phyloP scores from a whole-genome alignment of 805 yeast genomes.

The Sugiyamaella floridensis region DNA sequence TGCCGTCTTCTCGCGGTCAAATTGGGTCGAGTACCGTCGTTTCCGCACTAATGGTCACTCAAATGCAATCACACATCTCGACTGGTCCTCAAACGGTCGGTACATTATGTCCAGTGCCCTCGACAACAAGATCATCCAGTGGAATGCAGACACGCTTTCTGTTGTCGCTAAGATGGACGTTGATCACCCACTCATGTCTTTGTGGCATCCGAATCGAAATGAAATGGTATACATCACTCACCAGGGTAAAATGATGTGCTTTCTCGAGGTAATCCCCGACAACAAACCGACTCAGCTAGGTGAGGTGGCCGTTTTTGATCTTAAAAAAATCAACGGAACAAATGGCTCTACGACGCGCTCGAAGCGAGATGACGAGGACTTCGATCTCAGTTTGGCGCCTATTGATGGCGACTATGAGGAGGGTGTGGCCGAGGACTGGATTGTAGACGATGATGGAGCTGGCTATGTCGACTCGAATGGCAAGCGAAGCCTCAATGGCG shows the following conservation, averaged over 20 bases:
- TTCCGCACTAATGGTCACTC: slow-evolving; percentile 12
- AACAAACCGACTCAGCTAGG: slow-evolving; percentile 18
- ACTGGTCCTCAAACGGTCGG: slow-evolving; percentile 57
- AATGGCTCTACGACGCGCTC: not conserved
- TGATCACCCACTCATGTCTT: slow-evolving; percentile 31
- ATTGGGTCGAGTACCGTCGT: slow-evolving; percentile 23
- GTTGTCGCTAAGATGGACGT: slow-evolving; percentile 28
- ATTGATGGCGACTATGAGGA: slow-evolving; percentile 19
- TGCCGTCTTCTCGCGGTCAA: slow-evolving; percentile 22
- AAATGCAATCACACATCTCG: slow-evolving; percentile 41
- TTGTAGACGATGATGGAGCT: slow-evolving; percentile 58
- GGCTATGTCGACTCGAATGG: slow-evolving; percentile 32
- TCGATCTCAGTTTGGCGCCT: slow-evolving; percentile 23
- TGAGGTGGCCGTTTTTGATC: slow-evolving; percentile 19
- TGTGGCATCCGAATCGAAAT: slow-evolving; percentile 36
- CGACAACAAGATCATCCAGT: slow-evolving; percentile 47
- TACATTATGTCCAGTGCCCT: slow-evolving; percentile 52
- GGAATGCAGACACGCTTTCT: slow-evolving; percentile 42
- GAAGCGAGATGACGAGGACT: slow-evolving; percentile 28
- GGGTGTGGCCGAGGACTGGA: slow-evolving; percentile 44
- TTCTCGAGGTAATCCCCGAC: slow-evolving; percentile 20
- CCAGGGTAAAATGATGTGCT: slow-evolving; percentile 28
- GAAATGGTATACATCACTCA: slow-evolving; percentile 27
- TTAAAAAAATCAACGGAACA: not conserved
- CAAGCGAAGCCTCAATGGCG: not conserved